A percentile compares a stretch with the other conserved stretches of the same genome.
Evolutionary conservation across 768 basidiomycete genomes (phyloP).

Genomic region (Termitomyces sp.): DNA sequence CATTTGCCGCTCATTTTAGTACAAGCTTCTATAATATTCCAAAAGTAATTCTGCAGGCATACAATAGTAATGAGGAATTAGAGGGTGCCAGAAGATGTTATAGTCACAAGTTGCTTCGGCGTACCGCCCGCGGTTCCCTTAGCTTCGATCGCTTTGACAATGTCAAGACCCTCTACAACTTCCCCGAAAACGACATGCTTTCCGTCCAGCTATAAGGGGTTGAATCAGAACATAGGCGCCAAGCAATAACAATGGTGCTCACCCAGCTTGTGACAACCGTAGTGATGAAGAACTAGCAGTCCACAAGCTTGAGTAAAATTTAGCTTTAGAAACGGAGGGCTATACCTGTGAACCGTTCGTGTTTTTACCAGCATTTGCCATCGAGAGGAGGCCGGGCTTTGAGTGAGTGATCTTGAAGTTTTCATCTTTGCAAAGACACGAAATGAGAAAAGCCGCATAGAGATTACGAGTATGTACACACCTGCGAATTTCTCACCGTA

Average conservation of each 20-base stretch:
- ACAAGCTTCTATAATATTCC: background rate
- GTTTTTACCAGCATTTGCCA: conserved; percentile 85
- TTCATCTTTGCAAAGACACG: conserved; percentile 44
- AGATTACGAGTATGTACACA: conserved; percentile 26
- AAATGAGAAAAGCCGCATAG: background rate
- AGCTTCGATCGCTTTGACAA: conserved; percentile 60
- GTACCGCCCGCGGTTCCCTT: conserved; percentile 35
- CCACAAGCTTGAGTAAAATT: background rate
- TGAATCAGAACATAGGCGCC: background rate
- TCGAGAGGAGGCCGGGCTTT: conserved; percentile 67
- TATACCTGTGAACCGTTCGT: conserved; percentile 77
- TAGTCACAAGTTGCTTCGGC: conserved; percentile 45
- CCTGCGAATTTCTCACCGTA: conserved; percentile 79
- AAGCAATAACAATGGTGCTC: conserved; percentile 14
- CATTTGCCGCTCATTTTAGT: background rate
- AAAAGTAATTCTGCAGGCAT: background rate
- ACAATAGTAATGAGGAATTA: conserved; percentile 7
- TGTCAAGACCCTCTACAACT: conserved; percentile 58
- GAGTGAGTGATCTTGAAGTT: conserved; percentile 65
- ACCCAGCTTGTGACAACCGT: conserved; percentile 68
- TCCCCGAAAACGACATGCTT: conserved; percentile 74
- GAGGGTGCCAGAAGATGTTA: conserved; percentile 56
- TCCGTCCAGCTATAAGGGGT: conserved; percentile 46
- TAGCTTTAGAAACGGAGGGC: conserved; percentile 6
- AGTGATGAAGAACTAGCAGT: conserved; percentile 69